Evolutionary conservation across 1,284 basidiomycete genomes (phyloP), one percentile per base, ranked within the genome.

Genomic region (Ganoderma meredithae): DNA sequence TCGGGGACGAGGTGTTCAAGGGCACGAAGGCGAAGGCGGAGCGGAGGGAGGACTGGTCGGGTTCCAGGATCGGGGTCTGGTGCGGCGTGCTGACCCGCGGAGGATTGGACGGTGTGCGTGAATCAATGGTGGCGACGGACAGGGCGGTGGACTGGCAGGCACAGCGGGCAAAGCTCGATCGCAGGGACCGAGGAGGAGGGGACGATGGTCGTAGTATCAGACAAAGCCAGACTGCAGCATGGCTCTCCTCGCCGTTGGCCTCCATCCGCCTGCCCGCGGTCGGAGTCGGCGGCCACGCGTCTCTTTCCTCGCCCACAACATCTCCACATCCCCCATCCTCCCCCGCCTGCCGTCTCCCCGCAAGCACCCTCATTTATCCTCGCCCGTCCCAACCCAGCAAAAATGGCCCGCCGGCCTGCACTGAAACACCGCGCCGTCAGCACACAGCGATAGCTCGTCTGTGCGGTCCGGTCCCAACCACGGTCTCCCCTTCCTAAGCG

Each of bases 121-220:
- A 83, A 89, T 90, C 88, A 91, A 91, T 91, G 82, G 84, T 91
- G 86, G 81, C 86, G 73, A 74, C 65, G 60, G 63, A 64, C 60
- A 60, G 43, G 47, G 65, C 69, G 63, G 66, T 17, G 39, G 17
- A 47, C 69, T 49, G 66, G 53, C 65, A 69, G 59, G 66, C 68
- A 66, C 68, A 56, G 71, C 66, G 69, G 67, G 69, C 71, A 56
- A 58, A 36, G 61, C 71, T 65, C 69, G 63, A 63, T 69, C 69
- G 64, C 63, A 56, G 68, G 58, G 68, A 39, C 47, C 58, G 56
- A 63, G 59, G 63, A 31, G 31, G 52, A 58, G 64, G 33, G 27
- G 61, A 49, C 62, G 72, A 71, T 75, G 72, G 67, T 66, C 64
- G 72, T 67, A 68, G 74, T 68, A 69, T 73, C 73, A 74, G 73